Percentiles rank a stretch among this genome's conserved stretches.
These are phyloP conservation scores for Yamadazyma ubonensis DNA, from an alignment of 805 yeast genomes.

Conservation along the genomic window DNA sequence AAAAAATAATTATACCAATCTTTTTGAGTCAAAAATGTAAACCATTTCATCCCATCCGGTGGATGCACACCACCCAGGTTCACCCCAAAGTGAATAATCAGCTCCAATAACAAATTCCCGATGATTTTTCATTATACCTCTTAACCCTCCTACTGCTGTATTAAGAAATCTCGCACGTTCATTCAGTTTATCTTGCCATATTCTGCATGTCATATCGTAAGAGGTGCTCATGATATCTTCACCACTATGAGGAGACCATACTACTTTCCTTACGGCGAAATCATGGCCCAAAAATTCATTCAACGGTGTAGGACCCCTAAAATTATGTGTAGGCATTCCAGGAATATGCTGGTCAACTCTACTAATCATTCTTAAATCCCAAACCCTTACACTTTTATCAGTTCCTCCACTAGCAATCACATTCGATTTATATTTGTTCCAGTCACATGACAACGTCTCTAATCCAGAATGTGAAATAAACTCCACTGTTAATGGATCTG, in stretches of 20 bases:
- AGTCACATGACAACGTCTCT: slow-evolving; percentile 79
- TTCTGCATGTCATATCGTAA: slow-evolving; percentile 88
- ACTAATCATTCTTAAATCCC: slow-evolving; percentile 81
- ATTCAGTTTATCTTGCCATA: slow-evolving; percentile 77
- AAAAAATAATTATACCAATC: slow-evolving; percentile 19
- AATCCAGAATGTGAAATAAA: slow-evolving; percentile 75
- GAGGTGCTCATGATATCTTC: slow-evolving; percentile 71
- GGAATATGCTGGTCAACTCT: slow-evolving; percentile 33
- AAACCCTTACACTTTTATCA: slow-evolving; percentile 75
- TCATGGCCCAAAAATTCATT: slow-evolving; percentile 86
- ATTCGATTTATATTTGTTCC: slow-evolving; percentile 83
- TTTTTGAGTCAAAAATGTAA: slow-evolving; percentile 77
- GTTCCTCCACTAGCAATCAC: slow-evolving; percentile 90
- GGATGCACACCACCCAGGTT: slow-evolving; percentile 92
- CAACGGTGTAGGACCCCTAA: slow-evolving; percentile 61
- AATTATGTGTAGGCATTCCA: slow-evolving; percentile 39
- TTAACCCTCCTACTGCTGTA: slow-evolving; percentile 47
- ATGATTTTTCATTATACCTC: slow-evolving; percentile 64
- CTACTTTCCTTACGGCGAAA: slow-evolving; percentile 76
- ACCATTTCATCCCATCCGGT: slow-evolving; percentile 98
- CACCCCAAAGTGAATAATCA: slow-evolving; percentile 97
- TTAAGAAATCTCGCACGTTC: slow-evolving; percentile 50
- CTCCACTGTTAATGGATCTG: slow-evolving; percentile 58
- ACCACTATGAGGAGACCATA: slow-evolving; percentile 87
- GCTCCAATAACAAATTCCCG: slow-evolving; percentile 89